These are phyloP conservation scores for Ascosphaera apis DNA, from an alignment of 2,329 filamentous ascomycete species.

Conservation along the genomic window DNA sequence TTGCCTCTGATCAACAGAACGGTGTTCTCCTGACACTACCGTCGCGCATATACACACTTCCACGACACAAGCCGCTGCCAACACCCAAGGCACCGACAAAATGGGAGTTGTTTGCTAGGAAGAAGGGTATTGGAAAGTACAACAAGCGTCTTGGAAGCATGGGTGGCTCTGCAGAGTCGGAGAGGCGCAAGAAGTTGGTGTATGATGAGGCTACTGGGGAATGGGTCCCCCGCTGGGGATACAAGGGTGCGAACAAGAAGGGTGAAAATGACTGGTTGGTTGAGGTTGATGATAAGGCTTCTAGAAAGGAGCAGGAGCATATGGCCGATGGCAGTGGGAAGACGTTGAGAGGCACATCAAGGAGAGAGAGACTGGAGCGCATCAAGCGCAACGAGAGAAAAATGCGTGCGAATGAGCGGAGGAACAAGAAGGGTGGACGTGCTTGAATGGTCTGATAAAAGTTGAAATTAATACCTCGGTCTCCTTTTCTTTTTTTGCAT, in stretches of 20 bases:
- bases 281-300: conserved; percentile 62
- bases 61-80: conserved; percentile 81
- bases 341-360: conserved; percentile 36
- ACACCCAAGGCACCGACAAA: conserved; percentile 63
- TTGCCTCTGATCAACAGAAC: conserved; percentile 37
- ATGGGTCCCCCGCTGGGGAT: conserved; percentile 90
- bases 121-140: conserved; percentile 76
- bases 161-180: conserved; percentile 36
- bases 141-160: conserved; percentile 37
- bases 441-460: conserved; percentile 6
- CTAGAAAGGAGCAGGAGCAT: conserved; percentile 38
- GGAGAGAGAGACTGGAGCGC: conserved; percentile 45
- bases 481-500: conserved; percentile 6
- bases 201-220: conserved; percentile 69
- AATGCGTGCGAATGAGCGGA: conserved; percentile 42
- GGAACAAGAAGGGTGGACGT: conserved; percentile 16
- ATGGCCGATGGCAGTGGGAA: conserved; percentile 37
- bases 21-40: conserved; percentile 67
- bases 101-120: conserved; percentile 88
- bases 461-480: conserved; percentile 3
- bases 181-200: conserved; percentile 42
- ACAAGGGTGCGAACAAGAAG: conserved; percentile 71
- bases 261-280: conserved; percentile 72
- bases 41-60: conserved; percentile 42
- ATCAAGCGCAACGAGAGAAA: conserved; percentile 40